Percentiles rank a stretch among this genome's conserved stretches.
Conservation (phyloP, 1,284 basidiomycete species). For the Abortiporus biennis region DNA sequence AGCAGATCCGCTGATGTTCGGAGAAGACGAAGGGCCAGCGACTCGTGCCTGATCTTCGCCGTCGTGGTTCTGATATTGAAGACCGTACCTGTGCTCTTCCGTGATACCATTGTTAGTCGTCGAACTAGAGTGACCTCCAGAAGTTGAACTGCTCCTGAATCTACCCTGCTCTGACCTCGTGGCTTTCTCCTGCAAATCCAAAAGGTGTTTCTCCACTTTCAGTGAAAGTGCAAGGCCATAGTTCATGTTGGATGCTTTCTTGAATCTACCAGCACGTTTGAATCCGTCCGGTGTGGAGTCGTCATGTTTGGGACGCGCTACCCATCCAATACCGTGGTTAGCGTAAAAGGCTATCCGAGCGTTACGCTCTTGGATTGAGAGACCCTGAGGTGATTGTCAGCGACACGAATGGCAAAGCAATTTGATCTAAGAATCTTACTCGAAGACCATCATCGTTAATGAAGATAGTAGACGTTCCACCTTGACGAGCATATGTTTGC, state of each 20-base stretch:
- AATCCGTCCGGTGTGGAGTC: constrained; percentile 51
- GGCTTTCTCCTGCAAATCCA: constrained; percentile 30
- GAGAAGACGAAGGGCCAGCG: not conserved
- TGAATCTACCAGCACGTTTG: constrained; percentile 83
- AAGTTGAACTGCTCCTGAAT: too few relatives aligned
- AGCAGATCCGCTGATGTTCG: not conserved
- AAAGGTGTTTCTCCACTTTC: constrained; percentile 69
- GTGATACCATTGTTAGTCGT: not conserved
- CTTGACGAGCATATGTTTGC: constrained; percentile 43
- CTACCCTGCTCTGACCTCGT: constrained; percentile 10
- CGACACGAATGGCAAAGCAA: not conserved
- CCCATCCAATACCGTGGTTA: constrained; percentile 78
- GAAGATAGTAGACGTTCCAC: constrained; percentile 46
- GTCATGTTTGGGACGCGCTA: constrained; percentile 72
- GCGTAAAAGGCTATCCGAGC: constrained; percentile 71
- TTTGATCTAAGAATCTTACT: constrained; percentile 14
- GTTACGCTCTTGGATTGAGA: constrained; percentile 56
- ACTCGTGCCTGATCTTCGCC: constrained; percentile 23
- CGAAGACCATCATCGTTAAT: constrained; percentile 48
- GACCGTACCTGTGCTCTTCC: constrained; percentile 20
- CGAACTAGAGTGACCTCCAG: not conserved
- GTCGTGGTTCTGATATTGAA: constrained; percentile 29
- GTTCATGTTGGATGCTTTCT: constrained; percentile 90
- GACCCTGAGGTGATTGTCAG: constrained; percentile 36
- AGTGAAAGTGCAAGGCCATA: constrained; percentile 72